Conservation (phyloP, 2,329 filamentous ascomycete genomes). For the Sarocladium oryzae region DNA sequence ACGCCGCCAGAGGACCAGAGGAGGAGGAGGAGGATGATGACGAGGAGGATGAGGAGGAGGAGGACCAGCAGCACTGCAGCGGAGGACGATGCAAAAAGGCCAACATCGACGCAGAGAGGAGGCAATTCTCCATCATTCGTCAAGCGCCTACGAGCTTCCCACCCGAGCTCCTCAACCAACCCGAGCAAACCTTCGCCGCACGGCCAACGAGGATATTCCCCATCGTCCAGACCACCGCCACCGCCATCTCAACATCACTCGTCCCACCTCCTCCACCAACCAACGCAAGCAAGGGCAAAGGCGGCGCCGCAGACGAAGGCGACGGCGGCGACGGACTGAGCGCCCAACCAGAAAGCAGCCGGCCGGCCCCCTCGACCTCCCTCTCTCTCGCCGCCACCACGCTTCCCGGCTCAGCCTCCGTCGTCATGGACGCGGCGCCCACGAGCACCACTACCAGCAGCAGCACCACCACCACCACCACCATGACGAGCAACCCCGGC, state of each 20-base stretch:
- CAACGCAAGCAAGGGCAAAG: not conserved
- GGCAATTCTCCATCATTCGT: slow-evolving; percentile 23
- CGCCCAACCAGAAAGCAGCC: not conserved
- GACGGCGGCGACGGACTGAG: not conserved
- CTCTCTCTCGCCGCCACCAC: not conserved
- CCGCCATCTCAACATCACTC: not conserved
- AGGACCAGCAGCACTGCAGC: not conserved
- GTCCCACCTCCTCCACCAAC: slow-evolving; percentile 1
- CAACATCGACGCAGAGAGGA: slow-evolving; percentile 12
- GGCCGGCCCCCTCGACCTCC: not conserved
- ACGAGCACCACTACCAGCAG: not conserved
- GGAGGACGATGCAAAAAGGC: not conserved
- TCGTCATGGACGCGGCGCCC: not conserved
- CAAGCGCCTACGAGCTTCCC: slow-evolving; percentile 26
- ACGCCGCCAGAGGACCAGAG: not conserved
- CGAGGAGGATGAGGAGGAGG: not conserved
- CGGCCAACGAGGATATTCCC: not conserved
- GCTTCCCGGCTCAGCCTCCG: not conserved
- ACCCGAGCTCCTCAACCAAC: slow-evolving; percentile 10
- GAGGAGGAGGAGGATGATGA: too few relatives aligned
- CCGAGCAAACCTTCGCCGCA: not conserved
- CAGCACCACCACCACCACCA: too few relatives aligned
- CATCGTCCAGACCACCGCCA: not conserved
- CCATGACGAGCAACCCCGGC: too few relatives aligned
- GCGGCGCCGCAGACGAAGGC: not conserved